phyloP scores from a whole-genome alignment of 2,329 filamentous ascomycete species.

The Aspergillus phoenicis region DNA sequence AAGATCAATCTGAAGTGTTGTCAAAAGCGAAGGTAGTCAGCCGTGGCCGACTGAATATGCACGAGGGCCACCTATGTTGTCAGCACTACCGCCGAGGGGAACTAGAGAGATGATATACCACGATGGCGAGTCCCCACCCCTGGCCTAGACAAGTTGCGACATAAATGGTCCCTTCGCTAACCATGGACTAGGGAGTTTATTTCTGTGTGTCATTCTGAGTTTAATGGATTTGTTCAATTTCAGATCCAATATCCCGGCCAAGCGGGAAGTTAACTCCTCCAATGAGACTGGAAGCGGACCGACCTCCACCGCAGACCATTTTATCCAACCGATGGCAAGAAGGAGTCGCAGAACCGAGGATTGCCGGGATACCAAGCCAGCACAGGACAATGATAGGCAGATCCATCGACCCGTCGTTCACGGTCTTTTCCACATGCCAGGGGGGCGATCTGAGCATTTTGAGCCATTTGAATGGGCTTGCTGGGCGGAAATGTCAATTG shows the following conservation, averaged over 20 bases:
- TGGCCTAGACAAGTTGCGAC: neutral
- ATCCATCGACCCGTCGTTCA: slow-evolving; percentile 26
- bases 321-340: slow-evolving; percentile 20
- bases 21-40: neutral
- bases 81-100: slow-evolving; percentile 1
- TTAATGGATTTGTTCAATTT: slow-evolving; percentile 6
- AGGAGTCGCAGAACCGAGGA: slow-evolving; percentile 25
- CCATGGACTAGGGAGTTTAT: neutral
- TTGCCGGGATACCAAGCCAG: slow-evolving; percentile 12
- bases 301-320: slow-evolving; percentile 9
- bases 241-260: slow-evolving; percentile 3
- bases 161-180: slow-evolving; percentile 5
- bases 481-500: neutral
- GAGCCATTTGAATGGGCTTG: slow-evolving; percentile 3
- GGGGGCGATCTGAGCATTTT: slow-evolving; percentile 6
- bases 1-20: neutral
- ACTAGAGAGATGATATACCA: slow-evolving; percentile 14
- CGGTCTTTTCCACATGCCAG: slow-evolving; percentile 14
- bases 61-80: neutral
- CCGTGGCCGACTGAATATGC: neutral
- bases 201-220: slow-evolving; percentile 7
- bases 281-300: slow-evolving; percentile 9
- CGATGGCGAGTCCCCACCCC: slow-evolving; percentile 1
- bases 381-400: slow-evolving; percentile 24
- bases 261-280: slow-evolving; percentile 2